phyloP scores from a whole-genome alignment of 2,329 filamentous ascomycete species.

The Aspergillus fructus region DNA sequence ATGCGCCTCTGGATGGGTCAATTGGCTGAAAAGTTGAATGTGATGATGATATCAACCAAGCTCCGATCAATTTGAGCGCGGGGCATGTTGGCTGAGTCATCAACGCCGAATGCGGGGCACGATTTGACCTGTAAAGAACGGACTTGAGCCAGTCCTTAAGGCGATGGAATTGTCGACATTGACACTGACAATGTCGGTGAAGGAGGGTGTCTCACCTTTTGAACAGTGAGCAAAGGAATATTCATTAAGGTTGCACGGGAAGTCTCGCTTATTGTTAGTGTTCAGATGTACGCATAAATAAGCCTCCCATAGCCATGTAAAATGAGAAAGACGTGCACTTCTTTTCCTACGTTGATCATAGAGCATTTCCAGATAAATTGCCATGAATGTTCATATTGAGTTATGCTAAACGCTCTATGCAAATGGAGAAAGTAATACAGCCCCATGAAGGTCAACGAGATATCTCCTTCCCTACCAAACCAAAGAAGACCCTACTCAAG shows the following conservation, averaged over 20 bases:
- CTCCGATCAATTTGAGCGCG: background rate
- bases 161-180: no score
- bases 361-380: background rate
- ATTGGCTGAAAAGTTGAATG: background rate
- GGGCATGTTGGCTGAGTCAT: constrained; percentile 4
- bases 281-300: no score
- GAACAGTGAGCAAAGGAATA: no score
- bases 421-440: constrained; percentile 14
- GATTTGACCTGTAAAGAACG: background rate
- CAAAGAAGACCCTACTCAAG: background rate
- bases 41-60: background rate
- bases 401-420: background rate
- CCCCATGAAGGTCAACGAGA: constrained; percentile 1
- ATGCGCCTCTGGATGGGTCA: background rate
- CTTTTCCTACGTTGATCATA: no score
- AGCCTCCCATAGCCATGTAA: no score
- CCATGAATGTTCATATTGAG: background rate
- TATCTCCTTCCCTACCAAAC: background rate
- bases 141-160: no score
- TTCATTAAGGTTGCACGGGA: no score
- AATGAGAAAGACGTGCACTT: no score
- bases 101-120: background rate
- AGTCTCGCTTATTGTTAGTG: no score
- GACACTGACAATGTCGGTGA: no score
- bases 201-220: no score